These are phyloP conservation scores for Aspergillus latus DNA, from an alignment of 2,329 filamentous ascomycete species.

Conservation along the genomic window DNA sequence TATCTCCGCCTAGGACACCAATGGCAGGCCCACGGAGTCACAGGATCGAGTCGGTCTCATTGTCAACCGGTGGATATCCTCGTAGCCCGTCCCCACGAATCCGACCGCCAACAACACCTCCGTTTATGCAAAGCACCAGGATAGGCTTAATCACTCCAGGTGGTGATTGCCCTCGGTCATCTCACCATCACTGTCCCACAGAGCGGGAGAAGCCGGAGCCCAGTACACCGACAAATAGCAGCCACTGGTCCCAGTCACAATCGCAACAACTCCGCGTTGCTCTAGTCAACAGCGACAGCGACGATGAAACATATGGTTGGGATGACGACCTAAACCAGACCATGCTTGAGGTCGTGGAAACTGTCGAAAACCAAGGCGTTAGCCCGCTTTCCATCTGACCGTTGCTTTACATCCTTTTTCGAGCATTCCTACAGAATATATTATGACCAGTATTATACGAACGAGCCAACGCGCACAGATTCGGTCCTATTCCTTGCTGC, in stretches of 20 bases:
- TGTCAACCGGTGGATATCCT: background rate
- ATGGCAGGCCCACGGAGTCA: background rate
- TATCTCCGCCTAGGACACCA: background rate
- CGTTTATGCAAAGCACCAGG: background rate
- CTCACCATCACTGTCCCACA: background rate
- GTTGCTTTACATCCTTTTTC: background rate
- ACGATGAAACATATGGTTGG: slow-evolving; percentile 12
- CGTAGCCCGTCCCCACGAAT: background rate
- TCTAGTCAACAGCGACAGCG: background rate
- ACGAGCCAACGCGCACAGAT: no score
- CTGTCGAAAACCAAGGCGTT: background rate
- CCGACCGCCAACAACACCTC: background rate
- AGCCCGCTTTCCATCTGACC: slow-evolving; percentile 2
- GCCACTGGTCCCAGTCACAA: background rate
- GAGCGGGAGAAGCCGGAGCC: background rate
- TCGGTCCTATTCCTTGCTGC: no score
- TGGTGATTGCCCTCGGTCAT: background rate
- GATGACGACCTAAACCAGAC: background rate
- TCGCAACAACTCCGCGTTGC: background rate
- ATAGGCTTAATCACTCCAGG: background rate
- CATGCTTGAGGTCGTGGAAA: background rate
- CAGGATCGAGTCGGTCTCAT: background rate
- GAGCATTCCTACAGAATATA: background rate
- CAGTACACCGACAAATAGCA: background rate
- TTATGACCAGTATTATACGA: no score